phyloP scores from a whole-genome alignment of 495 filamentous ascomycete species.

The Bacidia rubella region DNA sequence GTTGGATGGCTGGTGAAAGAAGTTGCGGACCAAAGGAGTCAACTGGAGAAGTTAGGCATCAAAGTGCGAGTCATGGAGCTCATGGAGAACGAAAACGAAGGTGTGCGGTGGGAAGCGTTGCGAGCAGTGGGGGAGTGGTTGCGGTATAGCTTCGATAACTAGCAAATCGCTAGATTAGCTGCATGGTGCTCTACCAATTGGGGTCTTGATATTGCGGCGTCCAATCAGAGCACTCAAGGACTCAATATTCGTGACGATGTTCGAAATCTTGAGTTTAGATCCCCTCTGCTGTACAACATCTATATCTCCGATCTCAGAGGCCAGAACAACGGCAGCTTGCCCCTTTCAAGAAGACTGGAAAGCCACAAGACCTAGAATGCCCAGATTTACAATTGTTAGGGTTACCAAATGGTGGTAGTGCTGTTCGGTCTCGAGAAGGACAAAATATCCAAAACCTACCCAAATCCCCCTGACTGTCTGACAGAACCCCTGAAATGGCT shows the following conservation, averaged over 20 bases:
- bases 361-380: no score
- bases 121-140: slow-evolving; percentile 88
- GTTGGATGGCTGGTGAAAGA: slow-evolving; percentile 80
- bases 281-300: no score
- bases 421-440: no score
- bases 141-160: slow-evolving; percentile 66
- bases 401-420: no score
- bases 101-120: slow-evolving; percentile 89
- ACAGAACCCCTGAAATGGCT: not conserved
- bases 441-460: no score
- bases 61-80: slow-evolving; percentile 90
- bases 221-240: not conserved
- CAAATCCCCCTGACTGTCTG: no score
- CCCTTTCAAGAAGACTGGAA: not conserved
- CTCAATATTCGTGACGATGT: no score
- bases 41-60: slow-evolving; percentile 79
- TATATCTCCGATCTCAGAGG: not conserved
- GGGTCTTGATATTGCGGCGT: not conserved
- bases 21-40: slow-evolving; percentile 67
- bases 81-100: slow-evolving; percentile 82
- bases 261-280: no score
- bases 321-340: not conserved
- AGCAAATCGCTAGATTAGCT: not conserved
- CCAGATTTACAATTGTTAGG: no score
- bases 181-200: no score